These are phyloP conservation scores for Metroxylon sagu DNA, from an alignment of 176 grass and related monocot genomes.

Conservation along the genomic window DNA sequence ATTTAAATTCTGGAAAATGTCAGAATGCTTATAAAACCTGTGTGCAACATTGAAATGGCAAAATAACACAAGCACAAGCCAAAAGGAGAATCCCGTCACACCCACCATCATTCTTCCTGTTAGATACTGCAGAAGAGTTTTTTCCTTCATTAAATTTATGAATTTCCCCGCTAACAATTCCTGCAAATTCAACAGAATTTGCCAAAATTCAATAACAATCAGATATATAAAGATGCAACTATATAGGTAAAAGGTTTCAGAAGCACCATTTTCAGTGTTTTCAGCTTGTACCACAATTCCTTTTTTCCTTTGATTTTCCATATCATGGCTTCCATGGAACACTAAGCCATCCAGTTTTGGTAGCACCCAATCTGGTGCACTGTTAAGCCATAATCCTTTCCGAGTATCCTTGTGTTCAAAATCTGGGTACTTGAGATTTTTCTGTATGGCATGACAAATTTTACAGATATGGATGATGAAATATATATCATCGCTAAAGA, in stretches of 20 bases:
- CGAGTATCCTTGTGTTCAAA: constrained; percentile 47
- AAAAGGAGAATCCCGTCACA: background rate
- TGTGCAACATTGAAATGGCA: no score
- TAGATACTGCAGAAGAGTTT: constrained; percentile 13
- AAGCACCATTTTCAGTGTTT: constrained; percentile 7
- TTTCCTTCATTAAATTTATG: constrained; percentile 12
- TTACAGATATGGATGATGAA: no score
- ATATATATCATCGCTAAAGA: background rate
- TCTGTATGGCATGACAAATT: constrained; percentile 27
- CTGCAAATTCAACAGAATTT: constrained; percentile 1
- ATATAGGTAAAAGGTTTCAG: background rate
- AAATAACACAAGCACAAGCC: no score
- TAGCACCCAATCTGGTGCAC: constrained; percentile 29
- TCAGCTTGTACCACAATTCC: background rate
- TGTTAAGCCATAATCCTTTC: constrained; percentile 45
- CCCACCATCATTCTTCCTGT: constrained; percentile 24
- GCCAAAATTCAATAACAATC: no score
- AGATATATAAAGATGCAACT: no score
- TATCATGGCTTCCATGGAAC: constrained; percentile 25
- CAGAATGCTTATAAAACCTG: no score
- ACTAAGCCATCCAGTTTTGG: constrained; percentile 35
- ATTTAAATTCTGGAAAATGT: no score
- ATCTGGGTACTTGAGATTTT: constrained; percentile 43
- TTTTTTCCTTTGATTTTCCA: background rate
- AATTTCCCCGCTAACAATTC: background rate